phyloP scores from a whole-genome alignment of 805 yeast species.

The Kuraishia capsulata region DNA sequence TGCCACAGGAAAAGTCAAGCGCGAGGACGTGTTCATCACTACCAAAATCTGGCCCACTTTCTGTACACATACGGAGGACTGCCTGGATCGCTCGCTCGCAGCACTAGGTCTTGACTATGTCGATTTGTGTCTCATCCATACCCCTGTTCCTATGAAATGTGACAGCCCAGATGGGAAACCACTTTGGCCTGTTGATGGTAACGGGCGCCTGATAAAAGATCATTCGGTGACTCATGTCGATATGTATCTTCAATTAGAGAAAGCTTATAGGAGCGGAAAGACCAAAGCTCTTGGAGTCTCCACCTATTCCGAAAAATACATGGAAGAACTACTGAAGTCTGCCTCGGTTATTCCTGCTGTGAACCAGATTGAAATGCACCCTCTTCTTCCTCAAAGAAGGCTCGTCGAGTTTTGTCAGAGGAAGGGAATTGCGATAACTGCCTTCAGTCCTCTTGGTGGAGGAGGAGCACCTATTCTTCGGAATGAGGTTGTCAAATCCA shows the following conservation, averaged over 20 bases:
- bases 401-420: constrained; percentile 20
- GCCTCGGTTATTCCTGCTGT: constrained; percentile 25
- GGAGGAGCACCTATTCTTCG: constrained; percentile 39
- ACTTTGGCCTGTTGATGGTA: constrained; percentile 8
- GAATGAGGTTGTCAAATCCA: constrained; percentile 29
- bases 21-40: constrained; percentile 10
- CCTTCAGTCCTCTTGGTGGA: constrained; percentile 33
- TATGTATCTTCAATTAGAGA: constrained; percentile 27
- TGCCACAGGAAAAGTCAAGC: constrained; percentile 6
- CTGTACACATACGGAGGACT: constrained; percentile 22
- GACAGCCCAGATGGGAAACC: constrained; percentile 5
- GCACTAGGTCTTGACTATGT: constrained; percentile 26
- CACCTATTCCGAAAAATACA: constrained; percentile 25
- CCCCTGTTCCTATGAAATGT: constrained; percentile 21
- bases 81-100: constrained; percentile 26
- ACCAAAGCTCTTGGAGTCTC: constrained; percentile 35
- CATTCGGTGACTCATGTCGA: constrained; percentile 23
- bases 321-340: constrained; percentile 21
- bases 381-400: constrained; percentile 26
- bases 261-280: constrained; percentile 24
- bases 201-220: constrained; percentile 18
- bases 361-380: constrained; percentile 38
- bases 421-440: constrained; percentile 24
- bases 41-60: constrained; percentile 19
- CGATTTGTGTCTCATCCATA: constrained; percentile 36